Conservation (phyloP, 129 eudicot genomes). For the Centaurea solstitialis region DNA sequence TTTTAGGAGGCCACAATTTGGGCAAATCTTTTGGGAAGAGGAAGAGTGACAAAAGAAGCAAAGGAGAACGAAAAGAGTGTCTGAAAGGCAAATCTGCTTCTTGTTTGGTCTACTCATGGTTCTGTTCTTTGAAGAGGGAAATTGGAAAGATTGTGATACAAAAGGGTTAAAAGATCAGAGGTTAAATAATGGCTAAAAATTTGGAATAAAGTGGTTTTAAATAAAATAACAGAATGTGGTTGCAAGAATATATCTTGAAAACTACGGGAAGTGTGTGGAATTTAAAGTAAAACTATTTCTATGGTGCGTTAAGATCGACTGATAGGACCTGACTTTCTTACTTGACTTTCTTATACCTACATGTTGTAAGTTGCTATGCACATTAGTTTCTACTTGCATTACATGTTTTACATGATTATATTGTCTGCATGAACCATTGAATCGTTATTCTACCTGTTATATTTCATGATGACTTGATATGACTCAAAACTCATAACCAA, state of each 20-base stretch:
- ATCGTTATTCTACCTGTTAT: background rate
- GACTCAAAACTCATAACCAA: background rate
- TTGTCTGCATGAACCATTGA: background rate
- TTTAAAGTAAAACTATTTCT: background rate
- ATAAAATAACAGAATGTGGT: constrained; percentile 19
- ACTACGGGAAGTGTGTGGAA: constrained; percentile 20
- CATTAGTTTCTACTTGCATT: background rate
- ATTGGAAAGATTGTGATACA: constrained; percentile 18
- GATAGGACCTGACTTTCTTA: background rate
- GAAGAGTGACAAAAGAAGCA: constrained; percentile 25
- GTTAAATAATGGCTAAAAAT: constrained; percentile 45
- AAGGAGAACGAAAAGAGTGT: constrained; percentile 36
- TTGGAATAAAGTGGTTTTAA: constrained; percentile 40
- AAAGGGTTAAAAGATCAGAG: constrained; percentile 30
- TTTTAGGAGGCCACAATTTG: constrained; percentile 48
- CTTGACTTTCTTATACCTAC: background rate
- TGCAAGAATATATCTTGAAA: constrained; percentile 33
- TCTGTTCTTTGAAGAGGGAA: constrained; percentile 27
- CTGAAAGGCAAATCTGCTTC: background rate
- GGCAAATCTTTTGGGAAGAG: constrained; percentile 50
- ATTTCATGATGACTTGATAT: too few relatives aligned
- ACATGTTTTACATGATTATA: background rate
- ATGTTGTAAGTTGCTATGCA: background rate
- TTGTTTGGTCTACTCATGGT: constrained; percentile 28
- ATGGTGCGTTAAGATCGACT: background rate